Evolutionary conservation across 805 yeast species (phyloP).

Genomic region (Pichia gijzeniarum): DNA sequence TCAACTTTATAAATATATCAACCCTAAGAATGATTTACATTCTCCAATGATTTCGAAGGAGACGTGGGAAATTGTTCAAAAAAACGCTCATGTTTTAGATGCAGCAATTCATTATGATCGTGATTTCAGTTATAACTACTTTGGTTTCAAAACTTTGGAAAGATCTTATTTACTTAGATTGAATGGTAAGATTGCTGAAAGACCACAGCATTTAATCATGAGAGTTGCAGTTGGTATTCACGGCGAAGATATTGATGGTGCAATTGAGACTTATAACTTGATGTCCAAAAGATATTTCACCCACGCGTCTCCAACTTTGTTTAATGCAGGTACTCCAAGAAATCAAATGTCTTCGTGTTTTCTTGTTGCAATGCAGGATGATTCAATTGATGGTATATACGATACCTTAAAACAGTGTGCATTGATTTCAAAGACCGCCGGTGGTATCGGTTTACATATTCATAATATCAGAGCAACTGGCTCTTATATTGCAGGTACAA

Average conservation of each 20-base stretch:
- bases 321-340: conserved; percentile 55
- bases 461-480: conserved; percentile 56
- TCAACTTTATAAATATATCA: conserved; percentile 68
- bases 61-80: conserved; percentile 55
- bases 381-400: conserved; percentile 57
- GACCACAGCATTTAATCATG: conserved; percentile 58
- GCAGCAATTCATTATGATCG: conserved; percentile 69
- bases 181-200: conserved; percentile 51
- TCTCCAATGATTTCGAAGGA: conserved; percentile 66
- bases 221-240: conserved; percentile 58
- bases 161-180: conserved; percentile 50
- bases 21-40: conserved; percentile 68
- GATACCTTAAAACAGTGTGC: conserved; percentile 57
- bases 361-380: conserved; percentile 57
- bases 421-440: conserved; percentile 55
- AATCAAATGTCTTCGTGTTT: conserved; percentile 60
- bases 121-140: conserved; percentile 52
- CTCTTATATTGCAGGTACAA: conserved; percentile 55
- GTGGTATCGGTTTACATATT: conserved; percentile 58
- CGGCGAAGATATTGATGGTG: conserved; percentile 45
- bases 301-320: conserved; percentile 57
- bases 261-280: conserved; percentile 49
- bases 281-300: conserved; percentile 56
- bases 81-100: conserved; percentile 61
- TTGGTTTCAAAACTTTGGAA: conserved; percentile 57